These are phyloP conservation scores for Moesziomyces sp. DNA, from an alignment of 1,284 basidiomycete species.

Conservation along the genomic window DNA sequence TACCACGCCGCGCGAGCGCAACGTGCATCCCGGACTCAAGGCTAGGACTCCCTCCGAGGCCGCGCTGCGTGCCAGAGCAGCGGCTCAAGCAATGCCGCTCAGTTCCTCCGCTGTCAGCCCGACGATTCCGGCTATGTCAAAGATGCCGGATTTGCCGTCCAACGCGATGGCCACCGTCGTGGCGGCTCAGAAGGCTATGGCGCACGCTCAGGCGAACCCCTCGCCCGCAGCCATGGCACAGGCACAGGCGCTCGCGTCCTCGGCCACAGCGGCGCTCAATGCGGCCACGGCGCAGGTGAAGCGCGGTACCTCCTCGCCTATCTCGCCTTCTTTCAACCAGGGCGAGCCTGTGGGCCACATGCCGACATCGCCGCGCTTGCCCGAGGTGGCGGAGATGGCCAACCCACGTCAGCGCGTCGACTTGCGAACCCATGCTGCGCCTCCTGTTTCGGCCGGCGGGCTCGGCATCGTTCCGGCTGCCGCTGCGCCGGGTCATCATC, in stretches of 20 bases:
- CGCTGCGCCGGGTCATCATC: slow-evolving; percentile 8
- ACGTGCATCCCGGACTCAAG: slow-evolving; percentile 36
- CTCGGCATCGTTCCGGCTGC: slow-evolving; percentile 6
- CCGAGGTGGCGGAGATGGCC: slow-evolving; percentile 10
- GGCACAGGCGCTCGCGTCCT: slow-evolving; percentile 39
- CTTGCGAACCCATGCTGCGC: slow-evolving; percentile 14
- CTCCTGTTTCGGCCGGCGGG: slow-evolving; percentile 10
- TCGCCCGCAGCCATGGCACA: slow-evolving; percentile 35
- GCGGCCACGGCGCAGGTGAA: slow-evolving; percentile 36
- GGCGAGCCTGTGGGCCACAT: slow-evolving; percentile 18
- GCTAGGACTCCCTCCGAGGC: slow-evolving; percentile 44
- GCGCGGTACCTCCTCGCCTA: slow-evolving; percentile 20
- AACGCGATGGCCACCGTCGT: slow-evolving; percentile 37
- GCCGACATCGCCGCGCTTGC: slow-evolving; percentile 16
- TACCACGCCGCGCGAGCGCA: slow-evolving; percentile 21
- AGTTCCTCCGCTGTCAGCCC: slow-evolving; percentile 18
- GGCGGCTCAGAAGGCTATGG: slow-evolving; percentile 45
- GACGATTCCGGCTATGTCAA: slow-evolving; percentile 8
- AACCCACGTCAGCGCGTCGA: slow-evolving; percentile 17
- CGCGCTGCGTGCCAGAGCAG: slow-evolving; percentile 39
- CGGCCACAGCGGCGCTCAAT: slow-evolving; percentile 40
- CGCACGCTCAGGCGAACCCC: slow-evolving; percentile 37
- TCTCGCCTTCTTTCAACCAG: slow-evolving; percentile 22
- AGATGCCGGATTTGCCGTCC: slow-evolving; percentile 37
- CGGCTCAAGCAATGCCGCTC: slow-evolving; percentile 30